Conservation (phyloP, 2,329 filamentous ascomycete species). For the Myrmaecium sp. region DNA sequence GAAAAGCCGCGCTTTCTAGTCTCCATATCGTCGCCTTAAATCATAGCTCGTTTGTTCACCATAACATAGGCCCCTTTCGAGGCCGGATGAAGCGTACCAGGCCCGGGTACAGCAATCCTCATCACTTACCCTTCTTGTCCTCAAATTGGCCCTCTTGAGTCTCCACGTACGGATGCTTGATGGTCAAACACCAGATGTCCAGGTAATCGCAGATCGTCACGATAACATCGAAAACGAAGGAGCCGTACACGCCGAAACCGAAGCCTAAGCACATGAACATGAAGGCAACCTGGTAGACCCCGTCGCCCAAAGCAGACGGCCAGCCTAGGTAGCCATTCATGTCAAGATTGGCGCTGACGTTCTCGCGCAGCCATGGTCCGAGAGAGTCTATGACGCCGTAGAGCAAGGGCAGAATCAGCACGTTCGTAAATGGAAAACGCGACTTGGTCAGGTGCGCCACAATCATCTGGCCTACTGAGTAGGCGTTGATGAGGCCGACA, state of each 20-base stretch:
- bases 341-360: too few species aligned
- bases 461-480: conserved; percentile 91
- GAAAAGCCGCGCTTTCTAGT: too few species aligned
- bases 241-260: conserved; percentile 82
- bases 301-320: conserved; percentile 31
- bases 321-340: conserved; percentile 31
- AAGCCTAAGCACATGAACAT: conserved; percentile 77
- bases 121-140: conserved; percentile 6
- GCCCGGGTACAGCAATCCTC: too few species aligned
- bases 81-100: too few species aligned
- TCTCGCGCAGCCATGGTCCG: conserved; percentile 46
- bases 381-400: conserved; percentile 67
- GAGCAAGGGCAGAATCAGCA: conserved; percentile 61
- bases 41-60: too few species aligned
- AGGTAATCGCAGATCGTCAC: conserved; percentile 95
- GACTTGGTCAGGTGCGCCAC: conserved; percentile 81
- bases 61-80: too few species aligned
- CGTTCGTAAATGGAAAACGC: conserved; percentile 79
- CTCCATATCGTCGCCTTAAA: too few species aligned
- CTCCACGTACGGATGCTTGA: conserved; percentile 59
- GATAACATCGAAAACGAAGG: conserved; percentile 93
- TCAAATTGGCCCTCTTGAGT: conserved; percentile 10
- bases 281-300: conserved; percentile 78
- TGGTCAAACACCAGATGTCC: conserved; percentile 96
- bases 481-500: conserved; percentile 79